Evolutionary conservation across 306 rosid species (phyloP).

Genomic region (Cicer arietinum): DNA sequence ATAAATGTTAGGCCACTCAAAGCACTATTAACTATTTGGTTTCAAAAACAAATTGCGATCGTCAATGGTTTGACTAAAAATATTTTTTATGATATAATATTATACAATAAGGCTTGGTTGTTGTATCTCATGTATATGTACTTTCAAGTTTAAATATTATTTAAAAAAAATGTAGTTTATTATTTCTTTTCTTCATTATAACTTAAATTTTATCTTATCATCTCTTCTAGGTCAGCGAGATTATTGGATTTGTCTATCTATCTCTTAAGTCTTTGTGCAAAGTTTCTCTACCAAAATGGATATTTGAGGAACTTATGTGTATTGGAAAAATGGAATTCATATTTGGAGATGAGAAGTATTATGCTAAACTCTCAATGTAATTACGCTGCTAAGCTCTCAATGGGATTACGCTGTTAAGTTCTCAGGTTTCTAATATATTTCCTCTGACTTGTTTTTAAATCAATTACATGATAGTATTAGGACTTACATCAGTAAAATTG

Average conservation of each 20-base stretch:
- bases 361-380: conserved; percentile 63
- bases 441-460: not conserved
- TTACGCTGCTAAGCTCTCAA: conserved; percentile 73
- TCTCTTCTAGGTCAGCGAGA: conserved; percentile 63
- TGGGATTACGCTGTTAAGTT: conserved; percentile 66
- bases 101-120: no score
- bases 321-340: conserved; percentile 89
- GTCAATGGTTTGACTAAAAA: conserved; percentile 4
- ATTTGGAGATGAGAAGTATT: conserved; percentile 75
- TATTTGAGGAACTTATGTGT: conserved; percentile 84
- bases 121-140: not conserved
- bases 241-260: conserved; percentile 82
- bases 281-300: conserved; percentile 84
- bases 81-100: not conserved
- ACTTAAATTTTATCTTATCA: conserved; percentile 23
- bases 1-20: not conserved
- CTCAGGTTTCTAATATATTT: conserved; percentile 62
- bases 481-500: no score
- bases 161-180: no score
- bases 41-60: conserved; percentile 8
- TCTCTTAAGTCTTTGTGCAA: conserved; percentile 69
- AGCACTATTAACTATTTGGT: conserved; percentile 26
- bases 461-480: no score
- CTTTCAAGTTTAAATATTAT: not conserved
- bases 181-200: conserved; percentile 34